Evolutionary conservation across 371 early-diverging fungal species (phyloP).

Genomic region (Circinella umbellata): DNA sequence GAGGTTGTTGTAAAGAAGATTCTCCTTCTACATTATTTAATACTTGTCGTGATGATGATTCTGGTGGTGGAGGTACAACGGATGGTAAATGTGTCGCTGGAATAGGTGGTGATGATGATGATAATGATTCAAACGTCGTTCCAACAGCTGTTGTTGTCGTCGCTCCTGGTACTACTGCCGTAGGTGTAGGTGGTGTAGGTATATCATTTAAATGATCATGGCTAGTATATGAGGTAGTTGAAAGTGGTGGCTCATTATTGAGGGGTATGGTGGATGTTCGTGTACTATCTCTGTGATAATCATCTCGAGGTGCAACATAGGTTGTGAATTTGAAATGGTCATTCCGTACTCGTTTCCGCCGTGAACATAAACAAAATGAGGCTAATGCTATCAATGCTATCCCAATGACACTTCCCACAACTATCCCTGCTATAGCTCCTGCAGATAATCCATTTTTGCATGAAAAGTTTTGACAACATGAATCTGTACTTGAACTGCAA

Average conservation of each 20-base stretch:
- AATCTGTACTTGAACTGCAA: constrained; percentile 33
- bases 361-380: constrained; percentile 26
- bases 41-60: neutral
- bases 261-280: neutral
- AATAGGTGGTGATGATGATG: neutral
- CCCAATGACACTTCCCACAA: constrained; percentile 18
- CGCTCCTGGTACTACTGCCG: neutral
- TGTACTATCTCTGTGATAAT: neutral
- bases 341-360: constrained; percentile 29
- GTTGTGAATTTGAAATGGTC: constrained; percentile 25
- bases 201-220: neutral
- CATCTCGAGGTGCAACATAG: constrained; percentile 23
- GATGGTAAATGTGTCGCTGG: neutral
- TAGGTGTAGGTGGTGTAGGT: neutral
- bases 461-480: constrained; percentile 36
- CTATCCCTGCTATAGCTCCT: constrained; percentile 22
- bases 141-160: neutral
- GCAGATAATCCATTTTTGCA: constrained; percentile 11
- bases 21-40: no score
- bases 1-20: constrained; percentile 13
- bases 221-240: neutral
- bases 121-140: no score
- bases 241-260: constrained; percentile 2
- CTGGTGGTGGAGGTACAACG: neutral
- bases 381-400: constrained; percentile 15